These are phyloP conservation scores for Coffea eugenioides DNA, from an alignment of 257 asterid genomes.

Conservation along the genomic window DNA sequence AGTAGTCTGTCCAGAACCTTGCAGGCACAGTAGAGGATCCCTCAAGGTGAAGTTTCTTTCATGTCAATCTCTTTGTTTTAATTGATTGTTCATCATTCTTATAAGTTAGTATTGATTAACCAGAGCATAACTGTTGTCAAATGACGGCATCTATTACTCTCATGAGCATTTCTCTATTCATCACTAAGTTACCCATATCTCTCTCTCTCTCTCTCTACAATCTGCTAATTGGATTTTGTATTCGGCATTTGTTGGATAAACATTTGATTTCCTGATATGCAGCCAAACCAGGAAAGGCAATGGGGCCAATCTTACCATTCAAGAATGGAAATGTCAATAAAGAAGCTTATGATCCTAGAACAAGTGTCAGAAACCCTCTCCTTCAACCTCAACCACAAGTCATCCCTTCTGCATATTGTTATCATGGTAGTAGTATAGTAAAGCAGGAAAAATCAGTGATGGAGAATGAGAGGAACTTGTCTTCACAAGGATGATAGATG, in stretches of 20 bases:
- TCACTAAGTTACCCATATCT: neutral
- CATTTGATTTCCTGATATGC: constrained; percentile 9
- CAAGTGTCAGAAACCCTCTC: constrained; percentile 39
- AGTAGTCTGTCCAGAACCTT: constrained; percentile 44
- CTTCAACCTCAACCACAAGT: constrained; percentile 29
- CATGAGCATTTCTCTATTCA: neutral
- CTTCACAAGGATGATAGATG: constrained; percentile 42
- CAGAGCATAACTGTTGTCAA: neutral
- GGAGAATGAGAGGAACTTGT: constrained; percentile 25
- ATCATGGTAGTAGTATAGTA: constrained; percentile 32
- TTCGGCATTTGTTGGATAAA: neutral
- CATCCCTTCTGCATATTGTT: constrained; percentile 35
- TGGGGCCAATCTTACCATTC: constrained; percentile 44
- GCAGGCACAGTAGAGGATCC: constrained; percentile 56
- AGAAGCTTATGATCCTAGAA: constrained; percentile 51
- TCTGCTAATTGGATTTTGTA: neutral
- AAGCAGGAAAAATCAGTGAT: constrained; percentile 37
- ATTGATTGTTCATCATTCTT: neutral
- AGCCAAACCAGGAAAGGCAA: constrained; percentile 68
- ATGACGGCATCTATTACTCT: neutral
- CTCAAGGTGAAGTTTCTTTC: constrained; percentile 44
- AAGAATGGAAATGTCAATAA: constrained; percentile 38
- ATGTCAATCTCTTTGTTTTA: neutral
- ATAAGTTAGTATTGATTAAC: neutral
- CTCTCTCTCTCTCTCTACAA: neutral